Percentiles rank a stretch among this genome's conserved stretches.
Conservation (phyloP, 129 eudicot species). For the Silybum marianum region DNA sequence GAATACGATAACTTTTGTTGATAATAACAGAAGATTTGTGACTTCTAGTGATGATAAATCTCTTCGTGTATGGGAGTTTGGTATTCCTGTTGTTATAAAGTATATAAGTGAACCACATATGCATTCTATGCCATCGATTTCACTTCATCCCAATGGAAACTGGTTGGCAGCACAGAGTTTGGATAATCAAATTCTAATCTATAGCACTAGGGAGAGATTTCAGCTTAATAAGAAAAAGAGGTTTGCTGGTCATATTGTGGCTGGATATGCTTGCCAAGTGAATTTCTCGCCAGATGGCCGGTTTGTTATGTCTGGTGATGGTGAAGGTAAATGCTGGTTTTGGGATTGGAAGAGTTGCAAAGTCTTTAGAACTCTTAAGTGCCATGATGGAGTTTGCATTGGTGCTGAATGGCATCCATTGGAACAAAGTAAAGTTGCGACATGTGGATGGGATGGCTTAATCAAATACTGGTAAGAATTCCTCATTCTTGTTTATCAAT, state of each 20-base stretch:
- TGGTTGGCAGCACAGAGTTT: slow-evolving; percentile 98
- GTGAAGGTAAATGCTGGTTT: slow-evolving; percentile 97
- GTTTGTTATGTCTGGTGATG: slow-evolving; percentile 98
- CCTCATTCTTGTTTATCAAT: slow-evolving; percentile 1
- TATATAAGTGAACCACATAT: slow-evolving; percentile 98
- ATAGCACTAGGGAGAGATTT: slow-evolving; percentile 90
- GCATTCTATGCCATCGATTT: slow-evolving; percentile 97
- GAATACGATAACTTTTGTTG: slow-evolving; percentile 93
- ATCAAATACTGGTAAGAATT: slow-evolving; percentile 85
- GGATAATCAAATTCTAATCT: slow-evolving; percentile 92
- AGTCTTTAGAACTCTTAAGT: slow-evolving; percentile 78
- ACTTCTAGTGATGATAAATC: slow-evolving; percentile 97
- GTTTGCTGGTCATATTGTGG: slow-evolving; percentile 87
- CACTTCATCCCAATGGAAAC: slow-evolving; percentile 86
- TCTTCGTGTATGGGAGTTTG: slow-evolving; percentile 95
- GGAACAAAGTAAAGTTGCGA: slow-evolving; percentile 97
- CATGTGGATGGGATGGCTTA: slow-evolving; percentile 99
- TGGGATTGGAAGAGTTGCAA: slow-evolving; percentile 99
- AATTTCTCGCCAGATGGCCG: slow-evolving; percentile 98
- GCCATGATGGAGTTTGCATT: slow-evolving; percentile 90
- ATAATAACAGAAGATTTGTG: slow-evolving; percentile 89
- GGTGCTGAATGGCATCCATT: slow-evolving; percentile 98
- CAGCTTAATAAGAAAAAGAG: slow-evolving; percentile 96
- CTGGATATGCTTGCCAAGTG: slow-evolving; percentile 99
- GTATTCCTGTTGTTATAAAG: slow-evolving; percentile 96